Conservation (phyloP, 2,329 filamentous ascomycete species). For the Ascochyta viciae-villosae region DNA sequence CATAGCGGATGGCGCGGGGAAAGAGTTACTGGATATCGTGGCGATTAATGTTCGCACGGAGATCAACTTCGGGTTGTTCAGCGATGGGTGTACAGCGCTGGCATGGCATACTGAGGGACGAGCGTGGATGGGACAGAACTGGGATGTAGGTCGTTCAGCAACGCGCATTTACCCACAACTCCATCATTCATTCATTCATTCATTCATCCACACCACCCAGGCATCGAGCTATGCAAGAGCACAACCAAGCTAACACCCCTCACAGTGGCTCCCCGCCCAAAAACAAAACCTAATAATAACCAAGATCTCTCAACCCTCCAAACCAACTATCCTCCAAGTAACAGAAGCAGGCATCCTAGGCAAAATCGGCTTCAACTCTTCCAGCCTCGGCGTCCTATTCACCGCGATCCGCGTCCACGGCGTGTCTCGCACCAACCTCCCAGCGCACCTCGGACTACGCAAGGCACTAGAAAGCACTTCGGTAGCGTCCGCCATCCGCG, state of each 20-base stretch:
- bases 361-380: conserved; percentile 69
- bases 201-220: too few relatives aligned
- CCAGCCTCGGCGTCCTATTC: conserved; percentile 65
- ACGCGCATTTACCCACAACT: too few relatives aligned
- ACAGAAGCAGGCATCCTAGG: conserved; percentile 69
- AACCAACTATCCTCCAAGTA: conserved; percentile 61
- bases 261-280: conserved; percentile 60
- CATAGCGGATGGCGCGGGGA: conserved; percentile 59
- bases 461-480: conserved; percentile 61
- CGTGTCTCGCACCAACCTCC: conserved; percentile 59
- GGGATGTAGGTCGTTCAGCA: conserved; percentile 54
- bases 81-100: conserved; percentile 64
- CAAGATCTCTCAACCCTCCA: conserved; percentile 53
- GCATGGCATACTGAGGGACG: conserved; percentile 51
- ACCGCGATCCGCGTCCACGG: conserved; percentile 68
- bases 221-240: too few relatives aligned
- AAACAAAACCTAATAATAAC: conserved; percentile 58
- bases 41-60: conserved; percentile 66
- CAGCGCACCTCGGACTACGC: conserved; percentile 68
- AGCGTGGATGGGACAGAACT: conserved; percentile 64
- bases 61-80: conserved; percentile 64
- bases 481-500: conserved; percentile 55
- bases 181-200: too few relatives aligned
- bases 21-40: conserved; percentile 60
- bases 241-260: not conserved